Base-by-base conservation (phyloP, 2,329 filamentous ascomycete species). In the Piedraia hortae region DNA sequence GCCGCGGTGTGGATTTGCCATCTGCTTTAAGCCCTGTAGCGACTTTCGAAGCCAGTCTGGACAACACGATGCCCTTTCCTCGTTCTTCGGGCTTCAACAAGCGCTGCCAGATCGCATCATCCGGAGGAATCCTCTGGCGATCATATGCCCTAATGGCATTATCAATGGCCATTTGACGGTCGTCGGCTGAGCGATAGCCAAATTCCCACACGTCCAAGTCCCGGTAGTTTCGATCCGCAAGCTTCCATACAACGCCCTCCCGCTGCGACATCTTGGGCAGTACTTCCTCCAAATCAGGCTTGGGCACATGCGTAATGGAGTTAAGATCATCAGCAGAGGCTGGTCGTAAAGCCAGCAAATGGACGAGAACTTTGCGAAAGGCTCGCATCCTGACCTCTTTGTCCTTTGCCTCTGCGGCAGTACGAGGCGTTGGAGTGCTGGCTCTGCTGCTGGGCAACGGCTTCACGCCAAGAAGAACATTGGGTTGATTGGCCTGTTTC, bases 121-220 rank as follows among this genome's bases (percentile, higher is more conserved):
- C 51, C 30, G 58, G 58, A 4, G 56, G 53, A 10, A 68, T 44
- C 13, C 63, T 51, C 42, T 59, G 50, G 23, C 63, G 53, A 40
- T 69, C 63, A 38, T 61, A 68, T 19, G 62, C 60, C 23, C 54
- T 56, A 34, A 67, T 56, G 24, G 62, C 61, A 41, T 58, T 58
- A 29, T 65, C 56, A 33, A 68, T 59, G 13, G 61, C 63, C 23
- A 53, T 45, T 28, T 64, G 48, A 10, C 62, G 51, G 25, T 66
- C 57, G 20, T 58, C 51, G 20, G 53, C 36, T 16, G 44, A 51
- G 13, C 49, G 51, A 38, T 66, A 69, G 7, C 50, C 50, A 34
- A 68, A 68, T 5, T 51, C 55, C 50, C 54, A 67, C 6, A 63
- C 51, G 34, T 66, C 59, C 28, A 69, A 44, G 23, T 67, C 62